Evolutionary conservation across 306 rosid species (phyloP).

Genomic region (Vachellia pachyceras): DNA sequence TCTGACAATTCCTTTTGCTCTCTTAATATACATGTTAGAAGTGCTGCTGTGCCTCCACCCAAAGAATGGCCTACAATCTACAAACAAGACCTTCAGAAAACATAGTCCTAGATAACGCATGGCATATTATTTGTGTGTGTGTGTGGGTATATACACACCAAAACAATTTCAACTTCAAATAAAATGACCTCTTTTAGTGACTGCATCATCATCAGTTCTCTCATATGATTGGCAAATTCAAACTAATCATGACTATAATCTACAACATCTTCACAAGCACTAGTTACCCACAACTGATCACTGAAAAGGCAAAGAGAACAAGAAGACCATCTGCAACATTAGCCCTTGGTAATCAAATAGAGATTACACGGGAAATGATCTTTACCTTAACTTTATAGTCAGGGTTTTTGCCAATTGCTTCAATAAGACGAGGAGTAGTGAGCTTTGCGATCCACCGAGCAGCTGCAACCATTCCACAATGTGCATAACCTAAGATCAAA

Average conservation of each 20-base stretch:
- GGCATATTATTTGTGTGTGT: neutral
- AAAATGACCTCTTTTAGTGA: conserved; percentile 20
- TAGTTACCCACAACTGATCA: conserved; percentile 13
- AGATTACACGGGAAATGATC: neutral
- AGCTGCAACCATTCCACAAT: conserved; percentile 98
- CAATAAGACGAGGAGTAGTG: conserved; percentile 77
- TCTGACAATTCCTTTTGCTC: conserved; percentile 82
- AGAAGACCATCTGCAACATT: neutral
- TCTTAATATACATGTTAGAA: conserved; percentile 85
- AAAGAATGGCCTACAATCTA: conserved; percentile 97
- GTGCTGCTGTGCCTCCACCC: conserved; percentile 99
- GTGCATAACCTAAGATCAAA: conserved; percentile 94
- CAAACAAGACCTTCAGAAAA: neutral
- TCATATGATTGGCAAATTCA: neutral
- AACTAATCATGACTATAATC: neutral
- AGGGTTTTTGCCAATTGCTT: conserved; percentile 68
- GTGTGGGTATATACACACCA: neutral
- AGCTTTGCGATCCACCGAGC: conserved; percentile 97
- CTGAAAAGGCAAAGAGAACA: neutral
- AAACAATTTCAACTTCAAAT: neutral
- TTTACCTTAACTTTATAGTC: conserved; percentile 76
- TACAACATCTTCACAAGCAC: conserved; percentile 12
- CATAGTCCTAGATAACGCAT: conserved; percentile 15
- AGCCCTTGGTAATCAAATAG: neutral
- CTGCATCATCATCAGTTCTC: neutral